Conservation (phyloP, 768 basidiomycete species). For the Pholiota molesta region DNA sequence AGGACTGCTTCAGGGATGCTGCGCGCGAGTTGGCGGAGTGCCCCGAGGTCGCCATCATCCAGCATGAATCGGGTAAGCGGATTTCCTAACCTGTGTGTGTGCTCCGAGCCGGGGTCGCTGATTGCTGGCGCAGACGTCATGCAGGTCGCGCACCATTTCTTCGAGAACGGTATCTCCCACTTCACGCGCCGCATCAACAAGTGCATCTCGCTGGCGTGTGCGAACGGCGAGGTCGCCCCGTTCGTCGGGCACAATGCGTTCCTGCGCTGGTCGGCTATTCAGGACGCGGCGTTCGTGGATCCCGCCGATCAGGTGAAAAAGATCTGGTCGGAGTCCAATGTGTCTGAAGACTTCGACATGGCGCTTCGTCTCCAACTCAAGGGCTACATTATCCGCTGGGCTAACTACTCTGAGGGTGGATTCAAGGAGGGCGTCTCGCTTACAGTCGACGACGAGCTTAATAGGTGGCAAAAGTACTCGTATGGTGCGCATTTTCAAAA, state of each 20-base stretch:
- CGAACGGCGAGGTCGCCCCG: slow-evolving; percentile 82
- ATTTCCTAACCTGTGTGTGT: background rate
- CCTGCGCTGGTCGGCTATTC: slow-evolving; percentile 86
- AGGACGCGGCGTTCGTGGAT: slow-evolving; percentile 82
- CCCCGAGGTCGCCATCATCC: slow-evolving; percentile 86
- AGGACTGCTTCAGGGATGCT: slow-evolving; percentile 90
- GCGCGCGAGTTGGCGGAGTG: slow-evolving; percentile 83
- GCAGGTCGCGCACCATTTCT: slow-evolving; percentile 89
- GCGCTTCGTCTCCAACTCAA: slow-evolving; percentile 65
- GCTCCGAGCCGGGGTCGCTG: background rate
- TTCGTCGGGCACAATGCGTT: slow-evolving; percentile 92
- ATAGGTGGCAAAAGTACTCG: slow-evolving; percentile 90
- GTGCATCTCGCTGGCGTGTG: slow-evolving; percentile 77
- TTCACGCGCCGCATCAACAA: slow-evolving; percentile 89
- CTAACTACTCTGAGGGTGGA: slow-evolving; percentile 80
- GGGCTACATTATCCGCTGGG: slow-evolving; percentile 83
- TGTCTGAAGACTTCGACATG: slow-evolving; percentile 86
- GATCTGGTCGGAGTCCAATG: slow-evolving; percentile 84
- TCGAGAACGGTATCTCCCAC: slow-evolving; percentile 88
- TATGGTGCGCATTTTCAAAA: slow-evolving; percentile 49
- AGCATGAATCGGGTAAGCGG: slow-evolving; percentile 77
- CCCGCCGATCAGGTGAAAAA: slow-evolving; percentile 63
- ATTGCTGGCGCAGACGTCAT: slow-evolving; percentile 62
- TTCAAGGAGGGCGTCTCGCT: slow-evolving; percentile 93
- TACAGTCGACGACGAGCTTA: slow-evolving; percentile 88